A percentile compares a stretch with the other conserved stretches of the same genome.
Conservation (phyloP, 2,329 filamentous ascomycete species). For the Phyllosticta citrichinensis region DNA sequence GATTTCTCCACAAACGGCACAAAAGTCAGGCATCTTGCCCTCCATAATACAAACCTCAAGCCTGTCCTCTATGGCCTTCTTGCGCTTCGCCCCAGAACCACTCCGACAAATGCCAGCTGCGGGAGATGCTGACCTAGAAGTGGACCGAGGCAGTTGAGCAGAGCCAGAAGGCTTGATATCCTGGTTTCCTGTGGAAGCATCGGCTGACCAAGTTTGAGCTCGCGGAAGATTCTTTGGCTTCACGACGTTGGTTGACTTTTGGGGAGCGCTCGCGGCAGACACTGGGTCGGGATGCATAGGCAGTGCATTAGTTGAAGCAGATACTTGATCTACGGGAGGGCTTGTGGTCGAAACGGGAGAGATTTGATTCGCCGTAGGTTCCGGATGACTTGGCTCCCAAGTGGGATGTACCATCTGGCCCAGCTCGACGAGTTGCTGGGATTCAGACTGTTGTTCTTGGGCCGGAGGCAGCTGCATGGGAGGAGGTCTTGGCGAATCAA, state of each 20-base stretch:
- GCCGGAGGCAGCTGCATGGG: neutral
- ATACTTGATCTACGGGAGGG: neutral
- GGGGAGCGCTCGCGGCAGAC: neutral
- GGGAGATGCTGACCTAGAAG: conserved; percentile 4
- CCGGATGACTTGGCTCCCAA: neutral
- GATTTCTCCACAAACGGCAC: conserved; percentile 86
- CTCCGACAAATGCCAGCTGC: conserved; percentile 23
- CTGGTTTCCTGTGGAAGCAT: conserved; percentile 17
- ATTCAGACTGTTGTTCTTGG: neutral
- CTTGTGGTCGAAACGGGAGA: neutral
- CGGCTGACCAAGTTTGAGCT: conserved; percentile 29
- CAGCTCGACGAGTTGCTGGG: neutral
- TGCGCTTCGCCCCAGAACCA: conserved; percentile 52
- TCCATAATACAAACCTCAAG: conserved; percentile 54
- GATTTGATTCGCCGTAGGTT: neutral
- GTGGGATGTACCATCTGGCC: neutral
- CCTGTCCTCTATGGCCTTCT: conserved; percentile 50
- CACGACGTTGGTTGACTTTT: conserved; percentile 13
- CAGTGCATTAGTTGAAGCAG: neutral
- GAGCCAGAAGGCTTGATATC: conserved; percentile 16
- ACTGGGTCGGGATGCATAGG: neutral
- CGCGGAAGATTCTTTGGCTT: conserved; percentile 23
- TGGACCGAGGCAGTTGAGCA: neutral
- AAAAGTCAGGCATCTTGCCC: conserved; percentile 80
- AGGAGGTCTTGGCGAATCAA: neutral